phyloP scores from a whole-genome alignment of 805 yeast genomes.

The Wickerhamomyces chambardii region DNA sequence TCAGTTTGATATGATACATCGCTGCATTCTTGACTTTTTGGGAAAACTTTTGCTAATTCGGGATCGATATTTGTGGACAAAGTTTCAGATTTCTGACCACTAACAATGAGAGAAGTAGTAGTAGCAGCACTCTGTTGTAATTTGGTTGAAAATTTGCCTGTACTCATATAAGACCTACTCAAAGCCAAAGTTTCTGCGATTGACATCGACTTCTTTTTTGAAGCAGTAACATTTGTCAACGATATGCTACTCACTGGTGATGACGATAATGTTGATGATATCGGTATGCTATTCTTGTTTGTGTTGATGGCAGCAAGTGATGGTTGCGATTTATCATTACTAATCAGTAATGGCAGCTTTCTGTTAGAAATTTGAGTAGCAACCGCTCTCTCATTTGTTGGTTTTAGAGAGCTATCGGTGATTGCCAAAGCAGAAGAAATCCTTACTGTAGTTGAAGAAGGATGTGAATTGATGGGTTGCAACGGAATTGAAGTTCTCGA shows the following conservation, averaged over 20 bases:
- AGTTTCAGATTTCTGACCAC: no score
- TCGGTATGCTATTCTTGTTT: no score
- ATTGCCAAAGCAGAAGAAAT: no score
- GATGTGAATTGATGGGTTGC: not conserved
- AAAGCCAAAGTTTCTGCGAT: conserved; percentile 55
- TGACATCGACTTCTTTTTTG: conserved; percentile 27
- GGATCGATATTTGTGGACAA: not conserved
- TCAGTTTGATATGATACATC: no score
- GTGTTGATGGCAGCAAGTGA: no score
- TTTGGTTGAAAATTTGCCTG: conserved; percentile 18
- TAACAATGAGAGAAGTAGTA: no score
- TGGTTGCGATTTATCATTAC: conserved; percentile 19
- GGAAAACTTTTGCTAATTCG: not conserved
- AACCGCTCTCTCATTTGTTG: conserved; percentile 10
- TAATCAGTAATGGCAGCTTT: conserved; percentile 12
- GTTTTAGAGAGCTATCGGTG: no score
- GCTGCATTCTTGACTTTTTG: no score
- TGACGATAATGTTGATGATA: not conserved
- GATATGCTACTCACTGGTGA: conserved; percentile 6
- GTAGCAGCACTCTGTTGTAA: conserved; percentile 9
- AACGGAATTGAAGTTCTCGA: not conserved
- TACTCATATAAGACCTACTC: conserved; percentile 36
- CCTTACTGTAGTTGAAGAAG: not conserved
- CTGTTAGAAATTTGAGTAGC: conserved; percentile 13
- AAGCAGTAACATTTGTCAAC: conserved; percentile 8